Evolutionary conservation across 1,139 yeast species (phyloP).

Genomic region (Geotrichum bryndzae): DNA sequence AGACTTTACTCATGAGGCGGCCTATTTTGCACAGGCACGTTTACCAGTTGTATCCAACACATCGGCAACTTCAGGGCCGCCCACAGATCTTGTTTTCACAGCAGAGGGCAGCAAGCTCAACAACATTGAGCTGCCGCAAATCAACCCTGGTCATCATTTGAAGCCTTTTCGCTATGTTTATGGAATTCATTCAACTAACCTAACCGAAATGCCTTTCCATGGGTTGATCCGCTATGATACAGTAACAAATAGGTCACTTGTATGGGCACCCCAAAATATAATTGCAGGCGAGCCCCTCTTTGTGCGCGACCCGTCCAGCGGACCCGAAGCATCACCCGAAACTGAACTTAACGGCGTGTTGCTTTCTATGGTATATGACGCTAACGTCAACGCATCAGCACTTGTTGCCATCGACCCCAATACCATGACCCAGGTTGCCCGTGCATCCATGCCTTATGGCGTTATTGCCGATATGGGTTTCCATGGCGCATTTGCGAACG

Average conservation of each 20-base stretch:
- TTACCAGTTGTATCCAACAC: conserved; percentile 14
- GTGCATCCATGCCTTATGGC: conserved; percentile 18
- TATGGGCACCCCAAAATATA: conserved; percentile 17
- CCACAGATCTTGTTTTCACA: conserved; percentile 4
- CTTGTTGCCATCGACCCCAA: conserved; percentile 20
- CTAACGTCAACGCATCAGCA: conserved; percentile 13
- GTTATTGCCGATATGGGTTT: conserved; percentile 20
- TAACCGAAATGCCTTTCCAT: conserved; percentile 13
- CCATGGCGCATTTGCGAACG: conserved; percentile 23
- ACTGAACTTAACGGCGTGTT: conserved; percentile 19
- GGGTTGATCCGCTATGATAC: conserved; percentile 18
- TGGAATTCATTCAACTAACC: conserved; percentile 17
- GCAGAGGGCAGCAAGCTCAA: conserved; percentile 2
- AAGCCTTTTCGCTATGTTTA: conserved; percentile 15
- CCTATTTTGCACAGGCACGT: conserved; percentile 12
- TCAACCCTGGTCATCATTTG: conserved; percentile 13
- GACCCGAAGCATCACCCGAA: conserved; percentile 4
- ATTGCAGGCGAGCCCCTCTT: conserved; percentile 22
- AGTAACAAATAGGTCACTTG: conserved; percentile 1
- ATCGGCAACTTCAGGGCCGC: background rate
- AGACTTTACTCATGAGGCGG: conserved; percentile 1
- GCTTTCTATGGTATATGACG: conserved; percentile 18
- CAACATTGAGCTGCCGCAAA: conserved; percentile 17
- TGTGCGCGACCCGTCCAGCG: conserved; percentile 17
- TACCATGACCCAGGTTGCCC: conserved; percentile 18